A percentile compares a stretch with the other conserved stretches of the same genome.
Conservation (phyloP, 1,284 basidiomycete species). For the Pseudozyma pruni region DNA sequence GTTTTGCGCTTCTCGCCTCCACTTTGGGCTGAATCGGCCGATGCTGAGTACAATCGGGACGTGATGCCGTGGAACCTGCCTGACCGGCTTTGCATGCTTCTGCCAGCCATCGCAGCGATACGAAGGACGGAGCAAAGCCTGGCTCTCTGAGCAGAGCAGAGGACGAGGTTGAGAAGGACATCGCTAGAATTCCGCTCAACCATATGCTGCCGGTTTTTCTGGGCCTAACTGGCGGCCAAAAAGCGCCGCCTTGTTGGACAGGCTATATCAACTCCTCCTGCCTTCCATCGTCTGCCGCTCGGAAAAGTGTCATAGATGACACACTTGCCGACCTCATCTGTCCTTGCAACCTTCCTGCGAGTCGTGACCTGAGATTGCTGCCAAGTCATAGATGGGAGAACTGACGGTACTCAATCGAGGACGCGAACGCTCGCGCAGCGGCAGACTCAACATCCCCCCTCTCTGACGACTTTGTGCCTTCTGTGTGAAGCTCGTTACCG, state of each 20-base stretch:
- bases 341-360: too few species aligned
- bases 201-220: neutral
- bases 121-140: too few species aligned
- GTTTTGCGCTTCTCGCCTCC: constrained; percentile 12
- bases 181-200: constrained; percentile 34
- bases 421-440: too few species aligned
- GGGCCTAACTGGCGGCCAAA: neutral
- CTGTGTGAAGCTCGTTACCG: neutral
- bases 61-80: neutral
- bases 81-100: too few species aligned
- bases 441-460: constrained; percentile 18
- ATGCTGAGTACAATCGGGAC: constrained; percentile 10
- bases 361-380: too few species aligned
- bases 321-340: too few species aligned
- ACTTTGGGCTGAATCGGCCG: constrained; percentile 4
- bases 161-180: neutral
- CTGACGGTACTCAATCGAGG: too few species aligned
- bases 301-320: too few species aligned
- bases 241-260: constrained; percentile 39
- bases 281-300: constrained; percentile 1
- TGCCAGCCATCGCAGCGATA: too few species aligned
- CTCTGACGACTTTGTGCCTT: neutral
- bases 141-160: too few species aligned
- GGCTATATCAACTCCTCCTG: constrained; percentile 32
- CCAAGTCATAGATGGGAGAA: too few species aligned